Percentiles rank a stretch among this genome's conserved stretches.
Conservation (phyloP, 352 stramenopile species). For the Pythium pyrilobum region DNA sequence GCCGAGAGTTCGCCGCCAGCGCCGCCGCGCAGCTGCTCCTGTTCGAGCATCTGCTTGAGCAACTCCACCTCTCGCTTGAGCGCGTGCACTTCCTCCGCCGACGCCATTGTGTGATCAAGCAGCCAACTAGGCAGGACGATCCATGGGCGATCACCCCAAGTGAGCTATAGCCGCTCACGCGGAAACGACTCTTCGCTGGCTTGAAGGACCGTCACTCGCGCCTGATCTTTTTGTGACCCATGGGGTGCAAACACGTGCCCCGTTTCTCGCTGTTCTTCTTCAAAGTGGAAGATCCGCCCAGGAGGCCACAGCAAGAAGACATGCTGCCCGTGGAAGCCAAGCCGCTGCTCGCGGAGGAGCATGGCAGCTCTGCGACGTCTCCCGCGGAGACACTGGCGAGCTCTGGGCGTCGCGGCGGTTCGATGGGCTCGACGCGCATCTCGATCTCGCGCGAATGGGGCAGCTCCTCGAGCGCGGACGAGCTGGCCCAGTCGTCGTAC, state of each 20-base stretch:
- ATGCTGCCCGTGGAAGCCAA: slow-evolving; percentile 32
- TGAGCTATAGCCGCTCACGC: not conserved
- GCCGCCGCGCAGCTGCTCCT: slow-evolving; percentile 29
- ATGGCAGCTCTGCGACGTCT: slow-evolving; percentile 6
- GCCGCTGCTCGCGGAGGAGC: slow-evolving; percentile 35
- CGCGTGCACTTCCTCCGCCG: slow-evolving; percentile 38
- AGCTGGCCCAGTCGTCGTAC: slow-evolving; percentile 22
- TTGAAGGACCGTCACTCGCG: slow-evolving; percentile 19
- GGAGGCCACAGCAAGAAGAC: not conserved
- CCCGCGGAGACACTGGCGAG: not conserved
- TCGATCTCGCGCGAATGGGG: slow-evolving; percentile 7
- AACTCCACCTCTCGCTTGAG: slow-evolving; percentile 50
- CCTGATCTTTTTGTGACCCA: not conserved
- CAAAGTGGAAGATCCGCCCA: not conserved
- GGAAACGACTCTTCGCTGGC: slow-evolving; percentile 7
- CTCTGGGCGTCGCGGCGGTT: not conserved
- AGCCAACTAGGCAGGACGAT: not conserved
- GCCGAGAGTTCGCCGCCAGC: not conserved
- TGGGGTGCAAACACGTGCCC: not conserved
- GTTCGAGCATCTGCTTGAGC: slow-evolving; percentile 35
- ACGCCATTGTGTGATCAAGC: slow-evolving; percentile 7
- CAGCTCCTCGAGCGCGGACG: not conserved
- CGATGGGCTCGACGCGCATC: not conserved
- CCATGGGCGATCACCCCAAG: not conserved
- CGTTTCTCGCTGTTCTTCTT: slow-evolving; percentile 1